Evolutionary conservation across 345 rosid species (phyloP).

Genomic region (Erucastrum elatum): DNA sequence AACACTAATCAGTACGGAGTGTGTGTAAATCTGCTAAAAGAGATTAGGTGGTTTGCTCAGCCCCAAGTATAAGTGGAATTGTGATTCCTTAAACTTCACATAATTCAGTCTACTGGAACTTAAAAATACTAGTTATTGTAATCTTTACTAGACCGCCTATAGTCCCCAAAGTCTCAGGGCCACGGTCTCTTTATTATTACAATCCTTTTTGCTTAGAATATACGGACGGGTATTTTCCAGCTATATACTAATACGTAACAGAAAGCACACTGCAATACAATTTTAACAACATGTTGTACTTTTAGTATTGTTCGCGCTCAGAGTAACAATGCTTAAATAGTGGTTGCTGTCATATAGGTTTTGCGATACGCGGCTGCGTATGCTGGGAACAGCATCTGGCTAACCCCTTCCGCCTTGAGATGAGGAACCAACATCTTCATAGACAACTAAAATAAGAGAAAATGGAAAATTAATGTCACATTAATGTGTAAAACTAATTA

Average conservation of each 20-base stretch:
- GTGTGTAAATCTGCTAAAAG: too few relatives aligned
- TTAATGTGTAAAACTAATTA: not conserved
- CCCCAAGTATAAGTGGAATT: too few relatives aligned
- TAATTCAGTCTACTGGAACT: too few relatives aligned
- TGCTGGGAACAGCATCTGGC: conserved; percentile 50
- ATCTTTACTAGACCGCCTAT: too few relatives aligned
- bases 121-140: too few relatives aligned
- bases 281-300: not conserved
- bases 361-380: conserved; percentile 31
- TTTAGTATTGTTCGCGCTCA: not conserved
- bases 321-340: not conserved
- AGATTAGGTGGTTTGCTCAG: too few relatives aligned
- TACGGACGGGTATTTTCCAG: not conserved
- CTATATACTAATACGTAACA: not conserved
- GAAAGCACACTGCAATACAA: not conserved
- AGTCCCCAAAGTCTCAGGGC: too few relatives aligned
- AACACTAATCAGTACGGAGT: too few relatives aligned
- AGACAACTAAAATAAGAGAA: conserved; percentile 33
- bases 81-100: too few relatives aligned
- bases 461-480: not conserved
- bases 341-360: conserved; percentile 27
- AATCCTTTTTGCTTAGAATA: not conserved
- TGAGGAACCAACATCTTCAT: conserved; percentile 45
- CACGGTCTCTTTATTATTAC: not conserved
- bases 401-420: conserved; percentile 50